phyloP scores from a whole-genome alignment of 345 rosid species.

The Salix udensis region DNA sequence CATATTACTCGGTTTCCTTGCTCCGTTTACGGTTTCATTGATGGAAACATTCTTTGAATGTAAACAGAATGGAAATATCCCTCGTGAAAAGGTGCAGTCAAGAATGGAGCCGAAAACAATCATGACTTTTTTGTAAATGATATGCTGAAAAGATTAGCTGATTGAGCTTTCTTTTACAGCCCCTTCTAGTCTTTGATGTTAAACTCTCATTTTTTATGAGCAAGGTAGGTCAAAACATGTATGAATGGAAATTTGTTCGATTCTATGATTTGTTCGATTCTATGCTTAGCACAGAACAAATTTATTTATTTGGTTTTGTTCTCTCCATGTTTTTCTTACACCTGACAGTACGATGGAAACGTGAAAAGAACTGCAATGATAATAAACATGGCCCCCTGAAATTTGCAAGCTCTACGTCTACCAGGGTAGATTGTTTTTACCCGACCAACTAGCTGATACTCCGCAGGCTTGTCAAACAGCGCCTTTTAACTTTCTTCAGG shows the following conservation, averaged over 20 bases:
- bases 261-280: neutral
- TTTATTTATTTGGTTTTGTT: neutral
- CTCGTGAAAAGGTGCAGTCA: slow-evolving; percentile 14
- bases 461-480: no score
- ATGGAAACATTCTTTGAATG: slow-evolving; percentile 5
- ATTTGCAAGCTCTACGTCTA: neutral
- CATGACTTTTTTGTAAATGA: slow-evolving; percentile 26
- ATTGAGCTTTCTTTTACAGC: slow-evolving; percentile 2
- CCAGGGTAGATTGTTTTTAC: neutral
- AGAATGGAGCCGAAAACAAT: slow-evolving; percentile 19
- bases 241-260: neutral
- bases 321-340: neutral
- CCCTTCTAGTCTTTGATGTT: neutral
- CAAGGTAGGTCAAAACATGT: neutral
- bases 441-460: no score
- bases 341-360: neutral
- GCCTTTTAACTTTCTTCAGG: no score
- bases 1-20: neutral
- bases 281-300: neutral
- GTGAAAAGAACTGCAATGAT: neutral
- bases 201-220: neutral
- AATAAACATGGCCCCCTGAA: neutral
- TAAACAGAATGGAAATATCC: slow-evolving; percentile 9
- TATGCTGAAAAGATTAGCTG: slow-evolving; percentile 17
- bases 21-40: slow-evolving; percentile 3